phyloP scores from a whole-genome alignment of 768 basidiomycete species.

The Auriscalpium orientale region DNA sequence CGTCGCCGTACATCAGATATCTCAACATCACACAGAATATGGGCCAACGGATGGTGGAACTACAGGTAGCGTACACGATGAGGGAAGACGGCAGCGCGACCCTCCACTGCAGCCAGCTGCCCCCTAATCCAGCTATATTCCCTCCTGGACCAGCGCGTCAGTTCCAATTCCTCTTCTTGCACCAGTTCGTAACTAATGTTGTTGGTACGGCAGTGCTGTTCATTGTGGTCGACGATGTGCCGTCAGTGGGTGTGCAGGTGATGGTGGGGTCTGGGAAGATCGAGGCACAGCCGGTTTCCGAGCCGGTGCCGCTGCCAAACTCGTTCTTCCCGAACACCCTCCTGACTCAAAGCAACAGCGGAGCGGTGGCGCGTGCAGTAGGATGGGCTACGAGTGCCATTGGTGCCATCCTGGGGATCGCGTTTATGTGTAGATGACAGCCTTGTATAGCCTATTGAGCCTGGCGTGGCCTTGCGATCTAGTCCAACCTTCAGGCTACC shows the following conservation, averaged over 20 bases:
- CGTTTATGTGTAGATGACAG: background rate
- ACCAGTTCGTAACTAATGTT: background rate
- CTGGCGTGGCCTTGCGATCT: too few relatives aligned
- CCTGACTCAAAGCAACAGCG: background rate
- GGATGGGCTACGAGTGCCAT: background rate
- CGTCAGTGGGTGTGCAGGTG: constrained; percentile 61
- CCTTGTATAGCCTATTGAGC: too few relatives aligned
- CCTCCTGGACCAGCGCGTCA: constrained; percentile 55
- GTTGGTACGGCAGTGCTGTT: constrained; percentile 38
- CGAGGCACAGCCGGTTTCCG: constrained; percentile 40
- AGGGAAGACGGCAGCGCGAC: constrained; percentile 41
- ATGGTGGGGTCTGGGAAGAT: constrained; percentile 74
- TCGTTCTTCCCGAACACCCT: background rate
- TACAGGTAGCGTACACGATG: constrained; percentile 54
- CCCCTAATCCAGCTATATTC: constrained; percentile 69
- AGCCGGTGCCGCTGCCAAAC: constrained; percentile 22
- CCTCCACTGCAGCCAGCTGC: constrained; percentile 66
- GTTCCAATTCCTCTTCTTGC: background rate
- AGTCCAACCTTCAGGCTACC: too few relatives aligned
- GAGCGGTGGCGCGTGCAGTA: background rate
- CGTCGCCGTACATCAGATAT: background rate
- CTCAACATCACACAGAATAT: constrained; percentile 38
- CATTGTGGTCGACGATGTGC: constrained; percentile 73
- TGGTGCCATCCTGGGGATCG: background rate
- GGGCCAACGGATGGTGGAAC: constrained; percentile 69